Base-by-base conservation (phyloP, 1,284 basidiomycete species). In the Gomphus bonarii region DNA sequence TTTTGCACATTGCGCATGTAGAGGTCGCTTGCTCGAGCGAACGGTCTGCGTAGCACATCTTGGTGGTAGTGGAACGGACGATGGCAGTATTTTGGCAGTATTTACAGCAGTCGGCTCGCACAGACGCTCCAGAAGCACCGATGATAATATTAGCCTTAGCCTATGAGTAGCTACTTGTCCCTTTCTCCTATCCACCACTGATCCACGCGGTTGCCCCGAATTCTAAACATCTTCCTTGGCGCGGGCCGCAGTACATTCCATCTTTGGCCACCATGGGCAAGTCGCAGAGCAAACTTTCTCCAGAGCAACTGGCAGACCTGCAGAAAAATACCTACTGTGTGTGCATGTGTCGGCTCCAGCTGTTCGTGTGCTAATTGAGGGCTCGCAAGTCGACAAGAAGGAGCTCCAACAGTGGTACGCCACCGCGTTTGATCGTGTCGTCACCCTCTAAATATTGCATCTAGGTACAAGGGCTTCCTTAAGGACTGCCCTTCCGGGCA, bases 271-370 rank as follows among this genome's bases (percentile, higher is more conserved):
- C 69, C 70, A 89, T 90, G 97, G 97, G 97, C 72, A 98, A 98
- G 78, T 90, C 91, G 44, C 94, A 98, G 72, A 92, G 88, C 66
- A 99, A 99, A 74, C 82, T 99, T 52, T 90, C 92, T 16, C 85
- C 90, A 42, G 95, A 99, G 64, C 93, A 99, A 74, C 85, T 99
- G 61, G 79, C 85, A 38, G 94, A 97, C 68, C 85, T 99, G 57
- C 95, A 98, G 75, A 97, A 95, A 81, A 91, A 93, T 74, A 99
- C 97, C 0, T 97, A 99, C 72, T 99, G 95, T 97, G 66, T 69
- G 90, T 77, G 3, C 25, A 25, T 25, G 25, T 25, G 25, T 25
- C 25, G 4, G 4, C 25, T 30, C 22, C 52, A 50, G 33, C 60
- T 62, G 25, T 22, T 55, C 58, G 25, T 57, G 48, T 36, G 50